A percentile compares a stretch with the other conserved stretches of the same genome.
Conservation (phyloP, 345 rosid genomes). For the Citrus sp. region DNA sequence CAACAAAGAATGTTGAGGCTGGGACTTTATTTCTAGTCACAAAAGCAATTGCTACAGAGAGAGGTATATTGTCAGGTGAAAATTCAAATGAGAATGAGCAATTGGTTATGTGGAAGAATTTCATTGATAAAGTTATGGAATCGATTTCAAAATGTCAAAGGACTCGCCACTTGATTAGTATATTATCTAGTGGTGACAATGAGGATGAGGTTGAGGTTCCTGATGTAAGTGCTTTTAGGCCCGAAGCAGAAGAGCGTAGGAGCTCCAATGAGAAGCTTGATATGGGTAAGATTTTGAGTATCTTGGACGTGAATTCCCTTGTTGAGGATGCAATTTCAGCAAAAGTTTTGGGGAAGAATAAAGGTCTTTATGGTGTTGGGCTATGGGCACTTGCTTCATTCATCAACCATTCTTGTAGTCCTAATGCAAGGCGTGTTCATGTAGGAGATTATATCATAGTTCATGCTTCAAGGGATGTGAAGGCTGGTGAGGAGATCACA, state of each 20-base stretch:
- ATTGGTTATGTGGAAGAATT: slow-evolving; percentile 84
- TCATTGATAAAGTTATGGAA: slow-evolving; percentile 50
- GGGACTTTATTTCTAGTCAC: slow-evolving; percentile 64
- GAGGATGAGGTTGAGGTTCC: slow-evolving; percentile 57
- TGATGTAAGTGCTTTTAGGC: slow-evolving; percentile 49
- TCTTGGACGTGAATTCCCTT: slow-evolving; percentile 80
- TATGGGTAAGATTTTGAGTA: slow-evolving; percentile 47
- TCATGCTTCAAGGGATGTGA: slow-evolving; percentile 73
- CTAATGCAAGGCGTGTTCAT: slow-evolving; percentile 72
- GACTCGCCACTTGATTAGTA: slow-evolving; percentile 37
- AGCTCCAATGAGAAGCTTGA: slow-evolving; percentile 29
- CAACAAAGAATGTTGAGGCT: slow-evolving; percentile 56
- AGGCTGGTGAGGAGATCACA: slow-evolving; percentile 80
- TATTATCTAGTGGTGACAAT: slow-evolving; percentile 57
- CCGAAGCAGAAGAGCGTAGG: slow-evolving; percentile 35
- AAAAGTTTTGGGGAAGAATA: slow-evolving; percentile 72
- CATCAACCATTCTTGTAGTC: slow-evolving; percentile 77
- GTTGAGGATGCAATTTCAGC: slow-evolving; percentile 81
- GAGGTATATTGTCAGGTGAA: slow-evolving; percentile 59
- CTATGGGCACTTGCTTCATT: slow-evolving; percentile 74
- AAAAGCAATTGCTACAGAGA: slow-evolving; percentile 69
- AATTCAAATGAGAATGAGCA: slow-evolving; percentile 56
- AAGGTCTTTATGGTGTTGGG: slow-evolving; percentile 74
- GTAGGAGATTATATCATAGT: slow-evolving; percentile 64
- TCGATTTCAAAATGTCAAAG: slow-evolving; percentile 40